Base-by-base conservation (phyloP, 306 rosid genomes). In the Prunus mume region DNA sequence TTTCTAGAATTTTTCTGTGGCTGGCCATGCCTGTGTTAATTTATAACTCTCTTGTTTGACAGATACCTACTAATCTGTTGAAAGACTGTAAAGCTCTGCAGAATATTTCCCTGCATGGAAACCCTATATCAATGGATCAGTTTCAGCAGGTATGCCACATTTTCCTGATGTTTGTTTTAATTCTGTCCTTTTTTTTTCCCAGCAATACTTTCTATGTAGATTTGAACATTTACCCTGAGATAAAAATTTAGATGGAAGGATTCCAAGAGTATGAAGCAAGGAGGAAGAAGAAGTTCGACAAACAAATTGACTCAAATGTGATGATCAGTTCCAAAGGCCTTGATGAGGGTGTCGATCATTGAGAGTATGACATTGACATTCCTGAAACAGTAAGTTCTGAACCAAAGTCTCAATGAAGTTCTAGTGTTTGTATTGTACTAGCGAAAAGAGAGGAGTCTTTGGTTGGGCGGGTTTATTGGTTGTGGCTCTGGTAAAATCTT, bases 271-370 rank as follows among this genome's bases (percentile, higher is more conserved):
- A 89, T 81, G 99, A 95, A 87, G 87, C 79, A 5, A 91, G 97
- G 76, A 89, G 98, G 86, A 95, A 74, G 86, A 95, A 88, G 89
- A 95, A 92, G 87, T 87, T 95, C 38, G 98, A 95, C 91, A 95
- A 95, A 83, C 98, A 95, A 72, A 92, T 92, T 55, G 93, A 89
- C 82, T 88, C 97, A 47, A 95, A 95, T 76, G 98, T 91, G 63
- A 90, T 95, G 93, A 90, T 95, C 41, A 75, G 98, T 66, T 95
- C 97, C 76, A 95, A 85, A 81, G 96, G 98, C 82, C 96, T 96
- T 2, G 97, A 96, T 30, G 99, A 92, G 83, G 97, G 99, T 65
- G 96, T 96, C 49, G 99, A 96, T 86, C 85, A 78, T 54, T 95
- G 84, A 89, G 69, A 76, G 72, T 28, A 17, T 69, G 24, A 45